phyloP scores from a whole-genome alignment of 768 basidiomycete genomes.

The Leccinellum luteum region DNA sequence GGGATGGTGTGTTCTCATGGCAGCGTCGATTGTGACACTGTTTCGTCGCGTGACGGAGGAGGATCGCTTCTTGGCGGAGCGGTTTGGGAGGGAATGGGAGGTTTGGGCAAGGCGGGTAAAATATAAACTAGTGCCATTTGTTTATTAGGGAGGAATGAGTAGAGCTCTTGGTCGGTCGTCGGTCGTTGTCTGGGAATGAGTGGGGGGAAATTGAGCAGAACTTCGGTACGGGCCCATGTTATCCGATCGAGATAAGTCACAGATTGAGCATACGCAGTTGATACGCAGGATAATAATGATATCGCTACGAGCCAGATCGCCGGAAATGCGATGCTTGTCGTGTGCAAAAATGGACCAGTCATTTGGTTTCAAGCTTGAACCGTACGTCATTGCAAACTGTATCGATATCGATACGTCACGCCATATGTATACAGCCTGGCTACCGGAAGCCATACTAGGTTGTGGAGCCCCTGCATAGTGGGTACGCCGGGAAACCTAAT shows the following conservation, averaged over 20 bases:
- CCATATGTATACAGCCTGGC: background rate
- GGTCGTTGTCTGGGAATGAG: background rate
- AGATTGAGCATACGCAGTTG: background rate
- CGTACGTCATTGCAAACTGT: background rate
- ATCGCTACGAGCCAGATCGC: background rate
- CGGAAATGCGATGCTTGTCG: background rate
- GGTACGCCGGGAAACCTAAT: background rate
- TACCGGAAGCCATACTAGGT: background rate
- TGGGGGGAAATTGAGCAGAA: background rate
- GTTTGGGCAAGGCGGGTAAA: slow-evolving; percentile 15
- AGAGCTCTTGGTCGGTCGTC: too few relatives aligned
- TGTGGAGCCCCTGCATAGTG: too few relatives aligned
- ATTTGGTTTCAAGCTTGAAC: background rate
- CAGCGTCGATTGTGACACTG: background rate
- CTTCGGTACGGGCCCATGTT: background rate
- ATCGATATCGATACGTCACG: background rate
- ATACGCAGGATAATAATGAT: background rate
- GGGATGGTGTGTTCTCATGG: background rate
- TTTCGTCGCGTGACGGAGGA: slow-evolving; percentile 22
- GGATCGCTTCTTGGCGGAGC: slow-evolving; percentile 14
- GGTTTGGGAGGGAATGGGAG: slow-evolving; percentile 22
- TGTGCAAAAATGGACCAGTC: background rate
- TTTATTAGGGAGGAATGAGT: background rate
- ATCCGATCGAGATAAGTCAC: background rate
- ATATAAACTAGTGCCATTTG: slow-evolving; percentile 6